phyloP scores from a whole-genome alignment of 2,329 filamentous ascomycete species.

The Venturia oleaginea region DNA sequence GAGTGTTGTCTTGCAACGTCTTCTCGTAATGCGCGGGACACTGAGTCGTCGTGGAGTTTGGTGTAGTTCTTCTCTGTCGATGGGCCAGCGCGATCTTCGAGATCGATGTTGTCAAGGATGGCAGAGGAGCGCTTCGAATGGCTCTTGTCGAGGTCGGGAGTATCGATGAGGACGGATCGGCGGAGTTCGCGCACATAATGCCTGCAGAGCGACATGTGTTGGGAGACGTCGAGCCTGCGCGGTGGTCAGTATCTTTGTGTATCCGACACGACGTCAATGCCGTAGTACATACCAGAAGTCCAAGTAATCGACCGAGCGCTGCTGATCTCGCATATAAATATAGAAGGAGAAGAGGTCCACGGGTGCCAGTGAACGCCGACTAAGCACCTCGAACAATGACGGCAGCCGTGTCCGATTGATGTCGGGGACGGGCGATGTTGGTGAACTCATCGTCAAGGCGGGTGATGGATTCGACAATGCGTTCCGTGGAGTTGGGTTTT shows the following conservation, averaged over 20 bases:
- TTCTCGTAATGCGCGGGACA: conserved; percentile 73
- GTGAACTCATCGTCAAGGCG: conserved; percentile 19
- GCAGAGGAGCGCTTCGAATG: conserved; percentile 78
- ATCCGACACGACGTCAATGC: neutral
- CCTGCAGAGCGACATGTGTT: conserved; percentile 95
- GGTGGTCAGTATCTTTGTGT: neutral
- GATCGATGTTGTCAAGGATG: conserved; percentile 59
- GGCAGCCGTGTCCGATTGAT: conserved; percentile 70
- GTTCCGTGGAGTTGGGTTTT: neutral
- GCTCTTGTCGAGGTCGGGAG: conserved; percentile 76
- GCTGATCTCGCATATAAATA: conserved; percentile 98
- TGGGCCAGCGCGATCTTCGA: conserved; percentile 44
- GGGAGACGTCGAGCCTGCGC: conserved; percentile 90
- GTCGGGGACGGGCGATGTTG: conserved; percentile 18
- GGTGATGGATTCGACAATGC: neutral
- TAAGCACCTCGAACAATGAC: conserved; percentile 91
- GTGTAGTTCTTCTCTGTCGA: conserved; percentile 48
- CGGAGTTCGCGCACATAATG: conserved; percentile 95
- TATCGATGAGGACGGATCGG: conserved; percentile 84
- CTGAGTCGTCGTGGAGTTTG: conserved; percentile 68
- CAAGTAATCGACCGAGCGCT: conserved; percentile 92
- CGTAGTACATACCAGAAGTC: conserved; percentile 75
- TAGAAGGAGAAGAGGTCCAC: conserved; percentile 98
- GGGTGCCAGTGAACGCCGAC: conserved; percentile 83
- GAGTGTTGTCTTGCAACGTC: conserved; percentile 38